These are phyloP conservation scores for Hypoxylon sp. DNA, from an alignment of 2,329 filamentous ascomycete species.

Conservation along the genomic window DNA sequence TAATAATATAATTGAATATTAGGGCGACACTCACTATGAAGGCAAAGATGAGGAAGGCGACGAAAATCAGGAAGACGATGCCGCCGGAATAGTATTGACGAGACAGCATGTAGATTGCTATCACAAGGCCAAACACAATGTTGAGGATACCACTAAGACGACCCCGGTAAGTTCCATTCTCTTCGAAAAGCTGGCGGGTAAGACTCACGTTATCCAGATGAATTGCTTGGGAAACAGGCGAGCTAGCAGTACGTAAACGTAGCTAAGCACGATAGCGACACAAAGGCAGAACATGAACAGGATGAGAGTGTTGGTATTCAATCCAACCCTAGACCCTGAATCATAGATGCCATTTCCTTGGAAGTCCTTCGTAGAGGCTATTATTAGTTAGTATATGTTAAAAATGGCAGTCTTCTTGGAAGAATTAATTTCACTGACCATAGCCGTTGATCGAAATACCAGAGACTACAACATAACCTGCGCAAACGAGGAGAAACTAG, in stretches of 20 bases:
- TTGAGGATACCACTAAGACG: constrained; percentile 78
- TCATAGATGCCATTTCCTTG: constrained; percentile 82
- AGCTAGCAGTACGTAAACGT: constrained; percentile 80
- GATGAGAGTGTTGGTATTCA: constrained; percentile 87
- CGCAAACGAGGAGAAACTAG: constrained; percentile 76
- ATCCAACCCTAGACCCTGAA: constrained; percentile 71
- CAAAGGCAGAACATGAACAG: constrained; percentile 84
- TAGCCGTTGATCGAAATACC: constrained; percentile 83
- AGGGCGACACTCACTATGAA: constrained; percentile 68
- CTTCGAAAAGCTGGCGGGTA: neutral
- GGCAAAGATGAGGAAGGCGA: constrained; percentile 82
- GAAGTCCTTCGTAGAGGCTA: constrained; percentile 66
- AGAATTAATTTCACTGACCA: constrained; percentile 54
- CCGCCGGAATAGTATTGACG: constrained; percentile 83
- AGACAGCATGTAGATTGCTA: constrained; percentile 86
- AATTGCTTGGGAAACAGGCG: constrained; percentile 88
- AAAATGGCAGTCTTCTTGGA: neutral
- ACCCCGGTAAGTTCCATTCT: neutral
- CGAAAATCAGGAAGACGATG: constrained; percentile 88
- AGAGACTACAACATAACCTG: constrained; percentile 82
- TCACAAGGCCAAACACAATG: constrained; percentile 85
- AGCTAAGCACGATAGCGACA: constrained; percentile 80
- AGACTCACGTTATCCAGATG: constrained; percentile 80
- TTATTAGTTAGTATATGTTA: constrained; percentile 11
- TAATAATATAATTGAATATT: neutral